Evolutionary conservation across 441 rosid genomes (phyloP).

Genomic region (Corymbia citriodora): DNA sequence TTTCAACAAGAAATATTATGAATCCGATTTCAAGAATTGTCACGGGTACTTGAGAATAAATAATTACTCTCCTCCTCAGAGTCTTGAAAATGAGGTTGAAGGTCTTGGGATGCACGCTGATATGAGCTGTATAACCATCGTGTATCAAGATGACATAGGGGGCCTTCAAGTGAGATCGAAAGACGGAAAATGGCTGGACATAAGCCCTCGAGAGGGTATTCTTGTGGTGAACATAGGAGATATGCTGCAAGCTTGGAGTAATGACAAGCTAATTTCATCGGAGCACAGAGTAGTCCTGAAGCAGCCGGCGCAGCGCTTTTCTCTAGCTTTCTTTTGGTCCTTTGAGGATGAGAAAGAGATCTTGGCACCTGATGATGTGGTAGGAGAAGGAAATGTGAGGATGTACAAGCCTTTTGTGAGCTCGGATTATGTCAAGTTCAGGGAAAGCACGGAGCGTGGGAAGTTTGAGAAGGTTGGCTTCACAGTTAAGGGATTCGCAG

Average conservation of each 20-base stretch:
- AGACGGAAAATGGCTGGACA: constrained; percentile 58
- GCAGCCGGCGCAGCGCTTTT: constrained; percentile 31
- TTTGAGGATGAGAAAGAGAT: constrained; percentile 62
- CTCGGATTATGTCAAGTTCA: constrained; percentile 49
- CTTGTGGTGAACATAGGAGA: constrained; percentile 70
- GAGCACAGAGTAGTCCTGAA: constrained; percentile 65
- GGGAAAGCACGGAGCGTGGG: constrained; percentile 57
- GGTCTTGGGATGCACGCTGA: constrained; percentile 82
- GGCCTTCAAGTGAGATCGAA: constrained; percentile 75
- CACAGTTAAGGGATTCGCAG: constrained; percentile 63
- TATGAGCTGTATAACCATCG: constrained; percentile 80
- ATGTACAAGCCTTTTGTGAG: constrained; percentile 46
- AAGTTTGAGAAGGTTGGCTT: constrained; percentile 61
- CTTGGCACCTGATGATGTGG: constrained; percentile 52
- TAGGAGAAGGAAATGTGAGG: constrained; percentile 40
- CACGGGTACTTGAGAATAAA: constrained; percentile 64
- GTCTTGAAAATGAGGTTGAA: constrained; percentile 41
- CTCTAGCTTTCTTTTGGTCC: constrained; percentile 62
- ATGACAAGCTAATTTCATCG: constrained; percentile 55
- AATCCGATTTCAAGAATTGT: constrained; percentile 42
- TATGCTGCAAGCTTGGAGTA: constrained; percentile 81
- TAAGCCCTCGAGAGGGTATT: constrained; percentile 39
- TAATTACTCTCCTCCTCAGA: constrained; percentile 56
- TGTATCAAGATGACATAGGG: constrained; percentile 63
- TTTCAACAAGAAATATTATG: constrained; percentile 26